These are phyloP conservation scores for Yarrowia divulgata DNA, from an alignment of 805 yeast genomes.

Conservation along the genomic window DNA sequence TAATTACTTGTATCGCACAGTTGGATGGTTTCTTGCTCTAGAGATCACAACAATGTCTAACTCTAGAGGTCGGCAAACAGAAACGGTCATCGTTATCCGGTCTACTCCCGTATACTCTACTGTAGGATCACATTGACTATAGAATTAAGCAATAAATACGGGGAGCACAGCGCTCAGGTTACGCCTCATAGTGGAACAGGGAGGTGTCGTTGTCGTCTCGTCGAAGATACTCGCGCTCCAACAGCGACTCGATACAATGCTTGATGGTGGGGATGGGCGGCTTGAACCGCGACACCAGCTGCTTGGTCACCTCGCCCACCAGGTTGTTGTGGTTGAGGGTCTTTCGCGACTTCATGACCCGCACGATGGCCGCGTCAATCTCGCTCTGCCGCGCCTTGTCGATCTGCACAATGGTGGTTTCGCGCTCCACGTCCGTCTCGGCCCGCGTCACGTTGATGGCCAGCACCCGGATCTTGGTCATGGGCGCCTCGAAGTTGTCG, in stretches of 20 bases:
- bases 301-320: constrained; percentile 68
- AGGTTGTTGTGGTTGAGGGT: constrained; percentile 67
- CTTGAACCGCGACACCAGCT: constrained; percentile 66
- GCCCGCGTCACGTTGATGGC: constrained; percentile 62
- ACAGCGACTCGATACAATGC: constrained; percentile 71
- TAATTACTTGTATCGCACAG: too few relatives aligned
- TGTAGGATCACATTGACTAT: not conserved
- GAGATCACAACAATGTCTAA: too few relatives aligned
- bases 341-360: constrained; percentile 82
- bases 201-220: constrained; percentile 68
- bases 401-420: constrained; percentile 60
- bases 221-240: constrained; percentile 82
- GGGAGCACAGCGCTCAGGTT: not conserved
- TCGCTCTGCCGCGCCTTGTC: constrained; percentile 70
- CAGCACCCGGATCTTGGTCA: constrained; percentile 73
- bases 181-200: constrained; percentile 72
- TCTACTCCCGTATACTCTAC: too few relatives aligned
- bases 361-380: constrained; percentile 84
- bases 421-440: constrained; percentile 62
- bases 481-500: constrained; percentile 69
- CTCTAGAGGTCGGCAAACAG: too few relatives aligned
- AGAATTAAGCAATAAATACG: constrained; percentile 15
- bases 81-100: too few relatives aligned
- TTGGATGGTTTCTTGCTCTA: too few relatives aligned
- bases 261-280: constrained; percentile 74